A percentile compares a stretch with the other conserved stretches of the same genome.
These are phyloP conservation scores for Emergomyces pasteurianus DNA, from an alignment of 2,329 filamentous ascomycete genomes.

Conservation along the genomic window DNA sequence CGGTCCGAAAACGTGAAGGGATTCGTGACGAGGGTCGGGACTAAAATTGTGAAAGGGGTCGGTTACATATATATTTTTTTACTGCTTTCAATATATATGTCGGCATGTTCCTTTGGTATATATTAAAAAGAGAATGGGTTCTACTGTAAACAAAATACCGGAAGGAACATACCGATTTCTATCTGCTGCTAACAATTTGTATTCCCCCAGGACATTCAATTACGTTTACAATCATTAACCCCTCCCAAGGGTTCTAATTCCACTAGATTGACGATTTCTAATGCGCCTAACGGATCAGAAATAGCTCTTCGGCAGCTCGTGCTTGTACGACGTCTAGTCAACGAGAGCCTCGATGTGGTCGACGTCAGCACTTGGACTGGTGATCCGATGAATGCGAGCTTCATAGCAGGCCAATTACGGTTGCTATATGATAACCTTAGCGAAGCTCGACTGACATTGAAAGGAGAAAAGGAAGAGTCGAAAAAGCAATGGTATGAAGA, in stretches of 20 bases:
- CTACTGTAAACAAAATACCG: not conserved
- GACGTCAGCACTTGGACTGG: conserved; percentile 63
- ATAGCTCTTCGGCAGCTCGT: conserved; percentile 59
- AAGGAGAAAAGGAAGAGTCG: conserved; percentile 39
- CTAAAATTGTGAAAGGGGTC: conserved; percentile 83
- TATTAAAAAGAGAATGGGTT: not conserved
- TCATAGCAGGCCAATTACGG: conserved; percentile 47
- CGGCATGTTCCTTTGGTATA: not conserved
- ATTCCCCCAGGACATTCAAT: conserved; percentile 53
- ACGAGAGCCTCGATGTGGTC: conserved; percentile 71
- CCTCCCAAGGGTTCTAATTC: conserved; percentile 39
- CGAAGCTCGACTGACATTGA: conserved; percentile 48
- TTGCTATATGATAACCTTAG: conserved; percentile 49
- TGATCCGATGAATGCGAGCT: conserved; percentile 46
- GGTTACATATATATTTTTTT: too few relatives aligned
- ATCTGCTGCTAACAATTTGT: not conserved
- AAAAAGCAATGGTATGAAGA: conserved; percentile 45
- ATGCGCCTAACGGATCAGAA: conserved; percentile 42
- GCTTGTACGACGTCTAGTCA: conserved; percentile 63
- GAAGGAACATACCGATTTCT: not conserved
- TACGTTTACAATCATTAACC: conserved; percentile 50
- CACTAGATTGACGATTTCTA: conserved; percentile 42
- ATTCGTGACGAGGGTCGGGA: conserved; percentile 77
- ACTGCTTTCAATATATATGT: too few relatives aligned
- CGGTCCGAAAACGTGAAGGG: conserved; percentile 87